A percentile compares a stretch with the other conserved stretches of the same genome.
These are phyloP conservation scores for Ambrosia trifida DNA, from an alignment of 129 eudicot genomes.

Conservation along the genomic window DNA sequence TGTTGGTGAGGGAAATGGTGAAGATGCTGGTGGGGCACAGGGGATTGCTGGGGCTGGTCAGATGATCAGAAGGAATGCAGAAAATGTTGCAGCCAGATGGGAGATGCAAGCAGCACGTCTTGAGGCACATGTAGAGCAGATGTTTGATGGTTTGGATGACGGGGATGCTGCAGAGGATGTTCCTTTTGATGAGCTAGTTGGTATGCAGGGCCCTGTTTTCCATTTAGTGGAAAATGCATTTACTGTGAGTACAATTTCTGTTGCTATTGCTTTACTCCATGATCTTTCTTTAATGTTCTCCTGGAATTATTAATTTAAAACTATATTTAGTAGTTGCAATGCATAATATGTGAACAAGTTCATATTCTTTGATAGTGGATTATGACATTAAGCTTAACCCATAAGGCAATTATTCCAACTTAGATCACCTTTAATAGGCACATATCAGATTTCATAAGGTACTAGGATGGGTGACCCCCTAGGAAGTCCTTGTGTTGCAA, in stretches of 20 bases:
- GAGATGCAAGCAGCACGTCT: constrained; percentile 97
- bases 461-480: no score
- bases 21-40: constrained; percentile 54
- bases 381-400: not conserved
- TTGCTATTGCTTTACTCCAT: not conserved
- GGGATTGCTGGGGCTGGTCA: constrained; percentile 92
- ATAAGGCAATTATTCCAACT: not conserved
- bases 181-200: constrained; percentile 94
- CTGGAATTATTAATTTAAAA: not conserved
- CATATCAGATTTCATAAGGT: not conserved
- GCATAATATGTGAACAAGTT: not conserved
- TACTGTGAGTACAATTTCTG: constrained; percentile 58
- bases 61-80: constrained; percentile 81
- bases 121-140: constrained; percentile 93
- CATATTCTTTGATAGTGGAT: not conserved
- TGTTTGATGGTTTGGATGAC: constrained; percentile 97
- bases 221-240: constrained; percentile 97
- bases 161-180: constrained; percentile 98
- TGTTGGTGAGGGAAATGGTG: constrained; percentile 46
- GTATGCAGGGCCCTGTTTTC: constrained; percentile 96
- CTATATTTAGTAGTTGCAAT: not conserved
- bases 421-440: not conserved
- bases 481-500: no score
- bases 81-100: constrained; percentile 93
- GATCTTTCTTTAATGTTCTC: not conserved